Conservation (phyloP, 306 rosid genomes). For the Sphenostylis stenocarpa region DNA sequence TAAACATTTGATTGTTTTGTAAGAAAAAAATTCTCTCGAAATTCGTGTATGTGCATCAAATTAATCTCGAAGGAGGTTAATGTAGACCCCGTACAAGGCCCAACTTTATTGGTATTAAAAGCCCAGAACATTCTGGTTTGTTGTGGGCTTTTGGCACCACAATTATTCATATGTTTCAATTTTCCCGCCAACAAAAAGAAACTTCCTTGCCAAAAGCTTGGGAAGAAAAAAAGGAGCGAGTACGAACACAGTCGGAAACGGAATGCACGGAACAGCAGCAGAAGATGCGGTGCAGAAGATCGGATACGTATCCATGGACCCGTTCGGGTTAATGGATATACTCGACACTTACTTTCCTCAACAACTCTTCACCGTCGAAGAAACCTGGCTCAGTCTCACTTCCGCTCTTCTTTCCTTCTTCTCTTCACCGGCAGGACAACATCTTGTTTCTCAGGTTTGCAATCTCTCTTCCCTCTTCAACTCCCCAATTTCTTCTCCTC, state of each 20-base stretch:
- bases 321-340: conserved; percentile 31
- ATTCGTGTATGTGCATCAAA: too few species aligned
- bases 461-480: neutral
- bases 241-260: conserved; percentile 14
- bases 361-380: conserved; percentile 59
- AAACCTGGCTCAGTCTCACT: conserved; percentile 59
- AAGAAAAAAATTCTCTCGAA: too few species aligned
- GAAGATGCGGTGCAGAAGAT: conserved; percentile 24
- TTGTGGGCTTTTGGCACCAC: neutral
- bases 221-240: conserved; percentile 5
- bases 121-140: neutral
- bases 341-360: conserved; percentile 60
- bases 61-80: too few species aligned
- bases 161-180: neutral
- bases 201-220: neutral
- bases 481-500: neutral
- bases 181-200: conserved; percentile 1
- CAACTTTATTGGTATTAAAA: neutral
- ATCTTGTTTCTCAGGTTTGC: conserved; percentile 59
- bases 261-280: conserved; percentile 33
- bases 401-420: conserved; percentile 61
- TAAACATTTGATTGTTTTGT: too few species aligned
- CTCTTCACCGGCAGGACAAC: conserved; percentile 50
- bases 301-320: conserved; percentile 22
- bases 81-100: neutral